Evolutionary conservation across 345 rosid species (phyloP).

Genomic region (Lepidium aucheri): DNA sequence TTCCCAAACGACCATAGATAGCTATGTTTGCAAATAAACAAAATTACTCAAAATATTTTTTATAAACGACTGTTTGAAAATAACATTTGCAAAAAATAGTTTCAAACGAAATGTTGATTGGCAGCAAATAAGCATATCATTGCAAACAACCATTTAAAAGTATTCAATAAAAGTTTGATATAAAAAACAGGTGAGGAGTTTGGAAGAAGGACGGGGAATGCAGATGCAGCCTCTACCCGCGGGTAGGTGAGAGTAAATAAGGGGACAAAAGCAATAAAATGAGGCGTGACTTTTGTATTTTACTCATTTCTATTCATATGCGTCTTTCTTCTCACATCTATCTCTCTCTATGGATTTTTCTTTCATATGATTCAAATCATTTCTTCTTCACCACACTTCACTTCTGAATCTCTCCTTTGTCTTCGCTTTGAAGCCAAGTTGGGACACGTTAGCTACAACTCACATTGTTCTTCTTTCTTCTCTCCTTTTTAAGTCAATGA

Average conservation of each 20-base stretch:
- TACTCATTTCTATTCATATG: not conserved
- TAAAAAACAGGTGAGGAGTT: slow-evolving; percentile 17
- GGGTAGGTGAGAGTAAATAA: slow-evolving; percentile 24
- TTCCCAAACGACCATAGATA: too few species aligned
- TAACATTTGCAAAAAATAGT: too few species aligned
- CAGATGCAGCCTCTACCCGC: slow-evolving; percentile 18
- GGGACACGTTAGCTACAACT: slow-evolving; percentile 13
- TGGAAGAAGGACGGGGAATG: slow-evolving; percentile 1
- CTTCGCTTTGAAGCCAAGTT: slow-evolving; percentile 23
- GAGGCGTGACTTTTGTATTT: slow-evolving; percentile 8
- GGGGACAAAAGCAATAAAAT: slow-evolving; percentile 11
- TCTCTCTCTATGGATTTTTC: not conserved
- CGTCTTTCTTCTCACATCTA: not conserved
- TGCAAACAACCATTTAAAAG: too few species aligned
- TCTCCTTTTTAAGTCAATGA: not conserved
- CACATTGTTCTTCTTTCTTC: not conserved
- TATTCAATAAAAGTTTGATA: too few species aligned
- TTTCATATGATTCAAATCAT: slow-evolving; percentile 13
- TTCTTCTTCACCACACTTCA: slow-evolving; percentile 8
- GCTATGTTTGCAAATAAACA: too few species aligned
- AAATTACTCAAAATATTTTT: too few species aligned
- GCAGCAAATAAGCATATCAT: too few species aligned
- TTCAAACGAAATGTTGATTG: too few species aligned
- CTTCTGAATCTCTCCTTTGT: not conserved
- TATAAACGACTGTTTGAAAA: too few species aligned